These are phyloP conservation scores for Metschnikowia arizonensis DNA, from an alignment of 805 yeast species.

Conservation along the genomic window DNA sequence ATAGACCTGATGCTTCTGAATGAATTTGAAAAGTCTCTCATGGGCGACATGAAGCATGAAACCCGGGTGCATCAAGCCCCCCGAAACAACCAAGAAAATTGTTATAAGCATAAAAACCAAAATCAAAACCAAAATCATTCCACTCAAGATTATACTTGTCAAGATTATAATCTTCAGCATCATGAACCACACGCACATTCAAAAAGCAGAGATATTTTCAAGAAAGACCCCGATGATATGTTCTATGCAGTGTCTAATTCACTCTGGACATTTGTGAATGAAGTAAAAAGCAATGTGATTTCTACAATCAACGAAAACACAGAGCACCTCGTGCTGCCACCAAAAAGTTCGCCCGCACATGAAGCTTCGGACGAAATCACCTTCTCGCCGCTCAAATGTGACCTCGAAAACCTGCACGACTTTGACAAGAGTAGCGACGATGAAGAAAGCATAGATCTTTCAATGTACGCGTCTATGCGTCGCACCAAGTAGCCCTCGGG, in stretches of 20 bases:
- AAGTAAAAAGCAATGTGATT: constrained; percentile 26
- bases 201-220: background rate
- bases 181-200: background rate
- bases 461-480: constrained; percentile 23
- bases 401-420: constrained; percentile 1
- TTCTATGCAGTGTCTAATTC: constrained; percentile 39
- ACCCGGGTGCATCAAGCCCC: background rate
- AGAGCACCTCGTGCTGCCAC: constrained; percentile 1
- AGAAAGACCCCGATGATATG: constrained; percentile 29
- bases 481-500: background rate
- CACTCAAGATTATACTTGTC: background rate
- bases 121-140: background rate
- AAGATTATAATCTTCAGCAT: background rate
- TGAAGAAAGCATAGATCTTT: constrained; percentile 25
- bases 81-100: background rate
- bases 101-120: background rate
- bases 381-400: constrained; percentile 1
- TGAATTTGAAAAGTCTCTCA: constrained; percentile 46
- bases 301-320: constrained; percentile 9
- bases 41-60: constrained; percentile 5
- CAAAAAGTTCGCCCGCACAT: background rate
- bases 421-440: constrained; percentile 13
- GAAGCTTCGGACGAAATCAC: background rate
- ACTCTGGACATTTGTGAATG: constrained; percentile 43
- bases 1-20: constrained; percentile 63